Base-by-base conservation (phyloP, 1,139 yeast species). In the Pichia sp. region DNA sequence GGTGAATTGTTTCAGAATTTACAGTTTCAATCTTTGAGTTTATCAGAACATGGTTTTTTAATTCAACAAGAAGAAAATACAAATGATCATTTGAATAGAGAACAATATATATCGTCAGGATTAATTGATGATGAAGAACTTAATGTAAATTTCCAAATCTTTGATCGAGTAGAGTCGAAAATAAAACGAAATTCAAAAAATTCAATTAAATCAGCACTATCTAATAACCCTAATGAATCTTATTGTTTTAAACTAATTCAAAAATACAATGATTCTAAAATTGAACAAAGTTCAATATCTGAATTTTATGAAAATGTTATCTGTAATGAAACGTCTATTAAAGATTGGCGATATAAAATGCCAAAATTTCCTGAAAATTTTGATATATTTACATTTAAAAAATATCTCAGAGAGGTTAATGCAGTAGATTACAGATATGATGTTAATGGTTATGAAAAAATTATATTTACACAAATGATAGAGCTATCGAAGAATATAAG, bases 1-100 rank as follows among this genome's bases (percentile, higher is more conserved):
- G 31, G 19, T 22, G 14, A 21, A 13, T 31, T 35, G 19, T 35
- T 42, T 35, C 27, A 35, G 25, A 30, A 36, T 32, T 39, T 39
- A 5, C 21, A 39, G 6, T 40, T 45, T 18, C 31, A 30, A 13
- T 29, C 43, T 6, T 22, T 45, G 14, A 40, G 26, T 6, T n/a
- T 43, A 10, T 43, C 49, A 9, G 33, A 36, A n/a, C 36, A 43
- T 37, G 47, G 47, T 5, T 46, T 43, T 2, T 38, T 46, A 21
- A 26, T 43, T 8, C 47, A 38, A 18, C 28, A 37, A n/a, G 30
- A 36, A 14, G 36, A 46, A 11, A 25, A 31, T 8, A 10, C 21
- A 14, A 6, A 16, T 25, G 19, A 21, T 13, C n/a, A n/a, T 7
- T 13, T 7, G 5, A 29, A 29, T 19, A 13, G 19, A 19, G 22